Conservation (phyloP, 2,329 filamentous ascomycete genomes). For the Colletotrichum truncatum region DNA sequence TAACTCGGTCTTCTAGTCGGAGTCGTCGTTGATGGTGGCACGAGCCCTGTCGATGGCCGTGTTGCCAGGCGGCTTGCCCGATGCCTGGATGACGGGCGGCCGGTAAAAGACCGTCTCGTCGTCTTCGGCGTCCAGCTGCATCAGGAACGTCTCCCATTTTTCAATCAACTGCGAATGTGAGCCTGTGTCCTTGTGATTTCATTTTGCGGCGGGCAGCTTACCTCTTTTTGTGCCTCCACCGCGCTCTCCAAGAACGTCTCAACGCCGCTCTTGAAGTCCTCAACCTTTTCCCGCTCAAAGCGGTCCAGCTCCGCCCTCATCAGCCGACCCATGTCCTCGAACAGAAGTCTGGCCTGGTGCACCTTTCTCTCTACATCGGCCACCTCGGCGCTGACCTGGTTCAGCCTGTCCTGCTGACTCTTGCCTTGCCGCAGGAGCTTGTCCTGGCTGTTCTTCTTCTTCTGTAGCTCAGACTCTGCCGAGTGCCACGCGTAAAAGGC, state of each 20-base stretch:
- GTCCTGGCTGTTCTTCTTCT: constrained; percentile 88
- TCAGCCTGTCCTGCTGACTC: constrained; percentile 93
- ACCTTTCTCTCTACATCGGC: constrained; percentile 94
- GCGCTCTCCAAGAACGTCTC: constrained; percentile 98
- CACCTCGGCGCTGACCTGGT: constrained; percentile 91
- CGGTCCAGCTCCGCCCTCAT: constrained; percentile 92
- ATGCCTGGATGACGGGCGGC: constrained; percentile 64
- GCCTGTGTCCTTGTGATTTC: background rate
- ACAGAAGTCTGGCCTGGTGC: constrained; percentile 87
- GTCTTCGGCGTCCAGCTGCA: constrained; percentile 95
- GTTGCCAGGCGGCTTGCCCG: constrained; percentile 60
- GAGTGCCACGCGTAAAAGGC: constrained; percentile 94
- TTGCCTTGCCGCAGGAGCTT: constrained; percentile 95
- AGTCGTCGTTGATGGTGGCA: constrained; percentile 68
- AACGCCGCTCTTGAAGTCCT: constrained; percentile 98
- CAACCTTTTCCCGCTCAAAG: constrained; percentile 97
- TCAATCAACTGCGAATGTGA: constrained; percentile 67
- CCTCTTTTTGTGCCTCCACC: constrained; percentile 98
- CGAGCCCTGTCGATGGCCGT: constrained; percentile 69
- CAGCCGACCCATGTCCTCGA: constrained; percentile 96
- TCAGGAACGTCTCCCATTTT: constrained; percentile 97
- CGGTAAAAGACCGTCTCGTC: constrained; percentile 77
- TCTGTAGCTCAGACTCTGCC: constrained; percentile 89
- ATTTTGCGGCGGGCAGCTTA: constrained; percentile 48
- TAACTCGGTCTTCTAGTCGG: constrained; percentile 53